Base-by-base conservation (phyloP, 129 eudicot species). In the Silybum marianum region DNA sequence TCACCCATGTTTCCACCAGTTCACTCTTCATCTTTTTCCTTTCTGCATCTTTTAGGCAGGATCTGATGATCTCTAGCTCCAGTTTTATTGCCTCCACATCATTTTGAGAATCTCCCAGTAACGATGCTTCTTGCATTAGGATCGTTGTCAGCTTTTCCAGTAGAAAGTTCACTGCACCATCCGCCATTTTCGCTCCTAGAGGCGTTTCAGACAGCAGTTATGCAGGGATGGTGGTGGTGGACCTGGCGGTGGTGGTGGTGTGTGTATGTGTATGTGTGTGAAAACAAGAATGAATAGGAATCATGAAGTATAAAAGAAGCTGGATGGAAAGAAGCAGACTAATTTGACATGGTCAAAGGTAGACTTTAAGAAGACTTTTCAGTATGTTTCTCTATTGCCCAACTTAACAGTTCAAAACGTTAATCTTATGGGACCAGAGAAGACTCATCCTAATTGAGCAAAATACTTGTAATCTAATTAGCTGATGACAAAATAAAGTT, bases 131-230 rank as follows among this genome's bases (percentile, higher is more conserved):
- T 71, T 80, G 89, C 80, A 66, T 51, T 30, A 88, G 79, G 71
- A 82, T 85, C 39, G 26, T 85, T 39, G 91, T 72, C 44, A 88
- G 84, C 76, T 85, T 88, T 71, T 88, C 91, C 11, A 88, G 85
- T 72, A 85, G 58, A 38, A 88, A 85, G 65, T 88, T 86, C 60
- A 85, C 91, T 51, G 89, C 89, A 82, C 91, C 89, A 80, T 88
- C 91, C 60, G 87, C 91, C 91, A 88, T 88, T 66, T 74, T 76
- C 19, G 65, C 70, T 21, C 19, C 67, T 51, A 25, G 34, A 54
- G 34, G 38, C 13, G 25, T 71, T 11, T 2, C n/a, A 44, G 75
- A 66, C 39, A 74, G 67, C 23, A 40, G 34, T 24, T 40, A 10
- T 54, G 13, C 63, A 32, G 23, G 22, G 2, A 54, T 54, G 9